Percentiles rank a stretch among this genome's conserved stretches.
These are phyloP conservation scores for Lachancea mirantina DNA, from an alignment of 805 yeast species.

Conservation along the genomic window DNA sequence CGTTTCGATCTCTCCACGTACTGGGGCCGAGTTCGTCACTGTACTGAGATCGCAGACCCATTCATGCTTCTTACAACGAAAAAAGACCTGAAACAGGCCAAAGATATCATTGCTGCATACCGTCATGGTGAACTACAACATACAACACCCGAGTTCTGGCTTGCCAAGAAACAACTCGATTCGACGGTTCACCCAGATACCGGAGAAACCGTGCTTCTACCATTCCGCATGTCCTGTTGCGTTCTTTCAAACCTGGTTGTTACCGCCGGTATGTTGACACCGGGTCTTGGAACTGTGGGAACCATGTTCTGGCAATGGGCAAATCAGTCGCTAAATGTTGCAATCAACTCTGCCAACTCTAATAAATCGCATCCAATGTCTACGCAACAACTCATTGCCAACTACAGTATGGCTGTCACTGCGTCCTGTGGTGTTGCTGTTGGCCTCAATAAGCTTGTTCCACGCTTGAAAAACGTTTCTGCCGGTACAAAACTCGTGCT, in stretches of 20 bases:
- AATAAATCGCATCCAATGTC: slow-evolving; percentile 90
- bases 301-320: slow-evolving; percentile 97
- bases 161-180: slow-evolving; percentile 78
- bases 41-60: slow-evolving; percentile 91
- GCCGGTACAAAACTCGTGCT: slow-evolving; percentile 64
- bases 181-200: slow-evolving; percentile 96
- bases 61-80: slow-evolving; percentile 72
- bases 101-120: slow-evolving; percentile 58
- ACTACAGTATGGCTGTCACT: slow-evolving; percentile 81
- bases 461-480: slow-evolving; percentile 63
- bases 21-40: slow-evolving; percentile 91
- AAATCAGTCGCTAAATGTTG: slow-evolving; percentile 93
- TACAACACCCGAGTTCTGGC: slow-evolving; percentile 82
- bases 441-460: slow-evolving; percentile 88
- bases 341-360: slow-evolving; percentile 92
- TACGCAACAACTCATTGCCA: slow-evolving; percentile 65
- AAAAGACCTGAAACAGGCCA: slow-evolving; percentile 56
- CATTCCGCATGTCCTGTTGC: slow-evolving; percentile 95
- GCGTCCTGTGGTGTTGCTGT: slow-evolving; percentile 95
- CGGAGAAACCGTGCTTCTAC: slow-evolving; percentile 84
- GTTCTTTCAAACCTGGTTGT: slow-evolving; percentile 91
- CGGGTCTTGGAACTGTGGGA: slow-evolving; percentile 82
- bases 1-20: slow-evolving; percentile 74
- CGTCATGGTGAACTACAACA: slow-evolving; percentile 56
- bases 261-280: slow-evolving; percentile 96